Evolutionary conservation across 495 filamentous ascomycete species (phyloP).

Genomic region (Aspergillus asperescens): DNA sequence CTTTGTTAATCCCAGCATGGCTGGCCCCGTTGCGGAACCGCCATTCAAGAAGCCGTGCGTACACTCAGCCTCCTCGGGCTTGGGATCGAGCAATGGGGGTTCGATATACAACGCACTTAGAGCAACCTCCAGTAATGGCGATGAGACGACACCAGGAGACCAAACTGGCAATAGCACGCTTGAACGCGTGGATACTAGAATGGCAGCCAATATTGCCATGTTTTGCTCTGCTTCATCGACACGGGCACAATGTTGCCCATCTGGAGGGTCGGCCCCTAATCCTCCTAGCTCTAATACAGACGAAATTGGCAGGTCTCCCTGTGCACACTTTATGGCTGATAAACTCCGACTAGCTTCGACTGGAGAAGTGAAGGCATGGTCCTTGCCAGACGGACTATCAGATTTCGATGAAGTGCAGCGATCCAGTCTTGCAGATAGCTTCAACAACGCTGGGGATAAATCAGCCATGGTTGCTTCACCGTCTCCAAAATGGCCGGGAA

Average conservation of each 20-base stretch:
- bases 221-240: constrained; percentile 22
- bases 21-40: not conserved
- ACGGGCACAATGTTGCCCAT: not conserved
- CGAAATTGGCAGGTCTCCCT: not conserved
- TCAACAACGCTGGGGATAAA: not conserved
- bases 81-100: constrained; percentile 34
- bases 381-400: constrained; percentile 9
- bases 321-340: constrained; percentile 18
- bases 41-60: constrained; percentile 2
- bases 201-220: constrained; percentile 34
- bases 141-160: constrained; percentile 11
- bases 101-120: constrained; percentile 42
- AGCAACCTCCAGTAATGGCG: constrained; percentile 19
- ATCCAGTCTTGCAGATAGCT: constrained; percentile 6
- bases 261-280: not conserved
- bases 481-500: constrained; percentile 23
- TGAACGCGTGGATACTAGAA: constrained; percentile 22
- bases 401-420: constrained; percentile 13
- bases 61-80: constrained; percentile 31
- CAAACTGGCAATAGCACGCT: constrained; percentile 4
- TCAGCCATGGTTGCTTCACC: constrained; percentile 10
- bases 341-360: constrained; percentile 5
- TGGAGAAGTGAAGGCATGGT: constrained; percentile 8
- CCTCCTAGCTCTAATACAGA: not conserved
- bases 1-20: not conserved